Conservation (phyloP, 768 basidiomycete species). For the Mycena pura region DNA sequence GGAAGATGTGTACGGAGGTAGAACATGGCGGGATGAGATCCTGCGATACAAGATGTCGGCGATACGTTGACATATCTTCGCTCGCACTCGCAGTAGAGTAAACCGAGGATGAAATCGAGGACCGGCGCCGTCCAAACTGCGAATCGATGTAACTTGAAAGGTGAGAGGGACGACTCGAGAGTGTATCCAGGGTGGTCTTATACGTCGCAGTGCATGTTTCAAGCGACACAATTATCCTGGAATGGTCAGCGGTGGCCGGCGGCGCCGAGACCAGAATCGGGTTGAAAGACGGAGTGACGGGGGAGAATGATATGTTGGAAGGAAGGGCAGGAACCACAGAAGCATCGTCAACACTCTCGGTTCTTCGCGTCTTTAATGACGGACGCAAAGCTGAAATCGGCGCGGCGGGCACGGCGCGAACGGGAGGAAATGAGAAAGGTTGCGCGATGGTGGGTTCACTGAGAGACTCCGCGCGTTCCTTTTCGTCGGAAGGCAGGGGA, state of each 20-base stretch:
- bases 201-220: conserved; percentile 76
- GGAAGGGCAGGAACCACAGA: conserved; percentile 58
- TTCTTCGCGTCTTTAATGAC: conserved; percentile 45
- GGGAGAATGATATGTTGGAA: conserved; percentile 49
- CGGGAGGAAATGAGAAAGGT: conserved; percentile 34
- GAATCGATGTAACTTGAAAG: conserved; percentile 64
- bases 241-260: conserved; percentile 54
- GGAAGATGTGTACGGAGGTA: conserved; percentile 69
- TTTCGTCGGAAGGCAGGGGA: conserved; percentile 47
- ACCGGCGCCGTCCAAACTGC: conserved; percentile 44
- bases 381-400: conserved; percentile 40
- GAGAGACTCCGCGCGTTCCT: conserved; percentile 7
- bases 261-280: conserved; percentile 72
- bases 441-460: conserved; percentile 37
- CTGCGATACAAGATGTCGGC: conserved; percentile 67
- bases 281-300: conserved; percentile 63
- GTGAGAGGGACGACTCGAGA: conserved; percentile 72
- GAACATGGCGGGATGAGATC: conserved; percentile 57
- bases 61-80: conserved; percentile 60
- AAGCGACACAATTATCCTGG: conserved; percentile 70
- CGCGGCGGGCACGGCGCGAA: conserved; percentile 39
- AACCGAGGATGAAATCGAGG: conserved; percentile 60
- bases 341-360: conserved; percentile 45
- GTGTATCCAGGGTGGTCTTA: conserved; percentile 69
- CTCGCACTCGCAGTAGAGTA: conserved; percentile 60